Base-by-base conservation (phyloP, 2,329 filamentous ascomycete species). In the Sporothrix inflata region DNA sequence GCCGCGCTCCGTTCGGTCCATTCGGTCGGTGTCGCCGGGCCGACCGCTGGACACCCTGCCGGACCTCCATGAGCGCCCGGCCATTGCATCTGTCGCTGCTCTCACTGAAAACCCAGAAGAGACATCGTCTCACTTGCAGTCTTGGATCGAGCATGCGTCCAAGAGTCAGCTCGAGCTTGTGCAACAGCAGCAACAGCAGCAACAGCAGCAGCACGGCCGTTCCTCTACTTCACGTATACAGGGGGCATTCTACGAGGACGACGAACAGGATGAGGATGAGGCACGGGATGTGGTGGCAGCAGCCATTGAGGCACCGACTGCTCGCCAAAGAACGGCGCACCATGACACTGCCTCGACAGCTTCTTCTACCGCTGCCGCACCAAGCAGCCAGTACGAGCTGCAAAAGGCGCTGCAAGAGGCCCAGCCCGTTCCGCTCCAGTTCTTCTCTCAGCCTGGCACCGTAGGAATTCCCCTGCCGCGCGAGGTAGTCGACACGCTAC, bases 401-500 rank as follows among this genome's bases (percentile, higher is more conserved):
- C 38, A 68, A 57, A 34, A 61, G 55, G 61, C 51, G 16, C 61
- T 21, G 16, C 34, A 42, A 12, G 49, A 65, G 30, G 45, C 45
- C 51, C 49, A 53, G 24, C n/a, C 73, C 27, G n/a, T 72, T 8
- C 63, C 51, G 27, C 30, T 40, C 7, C 27, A 34, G 51, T 57
- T 53, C 14, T 71, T 51, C 11, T n/a, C 38, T 4, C 57, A 38
- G 12, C 63, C 70, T 6, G 69, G 69, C 8, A 49, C 71, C 8
- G 71, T 75, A 0, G 75, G 71, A 5, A 70, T 89, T 6, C 87
- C 85, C 0, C 80, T 89, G 0, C 85, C 87, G 0, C 83, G 85
- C 0, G 83, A 88, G 34, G 82, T 88, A 2, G 78, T 89, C 53
- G 87, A 89, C 72, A 87, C 83, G 0, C 80, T 89, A 4, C 81